These are phyloP conservation scores for Yueomyces sp. DNA, from an alignment of 805 yeast genomes.

Conservation along the genomic window DNA sequence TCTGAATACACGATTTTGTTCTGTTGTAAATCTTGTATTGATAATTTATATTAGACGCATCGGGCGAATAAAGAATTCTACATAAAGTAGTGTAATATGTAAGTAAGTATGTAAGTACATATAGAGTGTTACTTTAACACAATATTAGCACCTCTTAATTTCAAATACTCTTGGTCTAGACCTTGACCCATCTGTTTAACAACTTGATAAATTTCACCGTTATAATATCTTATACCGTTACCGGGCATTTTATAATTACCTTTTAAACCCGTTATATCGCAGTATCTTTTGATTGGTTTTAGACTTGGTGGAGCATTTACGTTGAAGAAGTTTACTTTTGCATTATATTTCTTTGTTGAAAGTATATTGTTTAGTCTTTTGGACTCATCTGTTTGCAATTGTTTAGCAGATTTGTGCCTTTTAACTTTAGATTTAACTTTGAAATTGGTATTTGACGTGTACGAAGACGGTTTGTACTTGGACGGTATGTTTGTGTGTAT, in stretches of 20 bases:
- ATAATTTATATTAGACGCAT: too few relatives aligned
- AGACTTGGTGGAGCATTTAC: constrained; percentile 81
- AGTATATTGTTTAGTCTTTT: constrained; percentile 36
- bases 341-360: constrained; percentile 2
- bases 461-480: constrained; percentile 33
- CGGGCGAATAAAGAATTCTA: too few relatives aligned
- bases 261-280: constrained; percentile 85
- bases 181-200: constrained; percentile 77
- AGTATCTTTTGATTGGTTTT: constrained; percentile 67
- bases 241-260: constrained; percentile 66
- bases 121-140: constrained; percentile 38
- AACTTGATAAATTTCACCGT: constrained; percentile 69
- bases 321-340: constrained; percentile 47
- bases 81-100: too few relatives aligned
- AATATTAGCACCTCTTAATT: constrained; percentile 78
- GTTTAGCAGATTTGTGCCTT: constrained; percentile 63
- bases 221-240: constrained; percentile 63
- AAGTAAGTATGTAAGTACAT: too few relatives aligned
- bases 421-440: neutral
- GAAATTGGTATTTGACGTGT: neutral
- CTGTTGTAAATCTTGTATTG: too few relatives aligned
- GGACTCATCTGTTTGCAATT: constrained; percentile 64
- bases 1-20: too few relatives aligned
- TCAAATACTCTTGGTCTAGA: constrained; percentile 83
- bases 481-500: constrained; percentile 9